Conservation (phyloP, 1,284 basidiomycete genomes). For the Puccinia hordei region DNA sequence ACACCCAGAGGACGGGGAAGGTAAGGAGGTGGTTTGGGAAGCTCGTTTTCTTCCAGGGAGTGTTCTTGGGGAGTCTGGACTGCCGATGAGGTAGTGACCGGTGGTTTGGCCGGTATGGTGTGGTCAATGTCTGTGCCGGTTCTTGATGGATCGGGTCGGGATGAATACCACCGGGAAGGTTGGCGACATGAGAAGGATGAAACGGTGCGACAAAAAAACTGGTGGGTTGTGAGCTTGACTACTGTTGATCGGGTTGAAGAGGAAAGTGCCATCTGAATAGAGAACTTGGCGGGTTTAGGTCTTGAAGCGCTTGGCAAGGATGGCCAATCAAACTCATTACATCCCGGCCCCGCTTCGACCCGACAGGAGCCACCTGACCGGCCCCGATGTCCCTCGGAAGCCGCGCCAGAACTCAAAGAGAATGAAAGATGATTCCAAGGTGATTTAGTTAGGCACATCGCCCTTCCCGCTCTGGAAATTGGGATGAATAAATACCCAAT, state of each 20-base stretch:
- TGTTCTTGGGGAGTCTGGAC: neutral
- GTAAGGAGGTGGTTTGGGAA: constrained; percentile 46
- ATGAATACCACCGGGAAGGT: neutral
- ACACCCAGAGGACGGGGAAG: constrained; percentile 49
- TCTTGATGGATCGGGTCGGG: constrained; percentile 1
- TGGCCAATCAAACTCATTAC: neutral
- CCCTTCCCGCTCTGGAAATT: no score
- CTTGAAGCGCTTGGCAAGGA: neutral
- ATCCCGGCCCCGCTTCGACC: no score
- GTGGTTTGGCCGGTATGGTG: neutral
- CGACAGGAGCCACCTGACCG: no score
- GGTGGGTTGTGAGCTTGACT: neutral
- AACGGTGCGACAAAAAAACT: neutral
- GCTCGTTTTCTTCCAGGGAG: neutral
- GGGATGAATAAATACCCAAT: no score
- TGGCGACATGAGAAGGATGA: neutral
- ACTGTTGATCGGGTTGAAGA: neutral
- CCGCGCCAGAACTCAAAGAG: no score
- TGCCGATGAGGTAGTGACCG: neutral
- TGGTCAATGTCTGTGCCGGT: neutral
- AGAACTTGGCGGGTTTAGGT: neutral
- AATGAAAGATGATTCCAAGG: no score
- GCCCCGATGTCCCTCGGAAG: no score
- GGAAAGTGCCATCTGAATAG: neutral
- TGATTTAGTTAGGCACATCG: no score